Percentiles rank a stretch among this genome's conserved stretches.
phyloP scores from a whole-genome alignment of 2,329 filamentous ascomycete genomes.

The Alternaria sp. region DNA sequence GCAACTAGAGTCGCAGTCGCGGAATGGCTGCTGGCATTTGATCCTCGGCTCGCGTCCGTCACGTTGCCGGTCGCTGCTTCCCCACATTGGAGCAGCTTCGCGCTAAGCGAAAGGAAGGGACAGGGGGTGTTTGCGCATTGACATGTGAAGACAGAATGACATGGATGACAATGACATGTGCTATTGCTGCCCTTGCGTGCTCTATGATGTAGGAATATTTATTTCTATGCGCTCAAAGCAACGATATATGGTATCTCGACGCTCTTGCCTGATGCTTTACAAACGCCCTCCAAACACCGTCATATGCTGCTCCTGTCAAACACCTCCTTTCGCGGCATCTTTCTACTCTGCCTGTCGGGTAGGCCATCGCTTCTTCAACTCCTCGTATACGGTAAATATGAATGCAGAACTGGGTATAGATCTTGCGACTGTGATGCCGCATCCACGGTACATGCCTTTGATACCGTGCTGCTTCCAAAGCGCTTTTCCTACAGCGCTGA shows the following conservation, averaged over 20 bases:
- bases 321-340: background rate
- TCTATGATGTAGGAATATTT: background rate
- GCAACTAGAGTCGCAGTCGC: conserved; percentile 25
- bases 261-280: conserved; percentile 13
- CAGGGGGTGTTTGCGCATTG: conserved; percentile 28
- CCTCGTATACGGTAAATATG: conserved; percentile 96
- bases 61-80: conserved; percentile 41
- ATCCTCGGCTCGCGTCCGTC: conserved; percentile 51
- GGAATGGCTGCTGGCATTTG: conserved; percentile 30
- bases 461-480: conserved; percentile 87
- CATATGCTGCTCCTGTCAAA: background rate
- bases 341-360: conserved; percentile 23
- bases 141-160: conserved; percentile 37
- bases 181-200: conserved; percentile 6
- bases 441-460: conserved; percentile 88
- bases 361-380: conserved; percentile 67
- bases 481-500: conserved; percentile 73
- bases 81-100: conserved; percentile 37
- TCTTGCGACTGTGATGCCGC: conserved; percentile 88
- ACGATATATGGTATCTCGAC: conserved; percentile 23
- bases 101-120: conserved; percentile 21
- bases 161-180: conserved; percentile 22
- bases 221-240: conserved; percentile 10
- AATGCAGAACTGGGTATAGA: conserved; percentile 96
- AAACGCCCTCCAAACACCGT: conserved; percentile 20